A percentile compares a stretch with the other conserved stretches of the same genome.
Conservation (phyloP, 2,329 filamentous ascomycete species). For the Claviceps sorghi region DNA sequence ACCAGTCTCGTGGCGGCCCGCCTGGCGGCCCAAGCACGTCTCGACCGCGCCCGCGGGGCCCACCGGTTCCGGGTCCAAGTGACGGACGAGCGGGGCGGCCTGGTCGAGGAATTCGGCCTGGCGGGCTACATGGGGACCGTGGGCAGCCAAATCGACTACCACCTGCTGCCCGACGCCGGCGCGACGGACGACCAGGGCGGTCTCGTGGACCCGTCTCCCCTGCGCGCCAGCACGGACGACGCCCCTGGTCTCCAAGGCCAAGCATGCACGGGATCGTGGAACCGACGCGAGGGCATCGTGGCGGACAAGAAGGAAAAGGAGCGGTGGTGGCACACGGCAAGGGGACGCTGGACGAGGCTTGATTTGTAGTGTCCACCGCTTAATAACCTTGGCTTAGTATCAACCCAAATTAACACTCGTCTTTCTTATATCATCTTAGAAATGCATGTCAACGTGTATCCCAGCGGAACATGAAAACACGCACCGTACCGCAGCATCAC, state of each 20-base stretch:
- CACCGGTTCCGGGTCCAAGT: conserved; percentile 47
- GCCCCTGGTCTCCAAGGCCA: conserved; percentile 20
- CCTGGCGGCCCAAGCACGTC: conserved; percentile 48
- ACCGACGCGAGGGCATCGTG: conserved; percentile 20
- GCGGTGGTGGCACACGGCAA: conserved; percentile 19
- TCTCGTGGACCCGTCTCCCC: conserved; percentile 35
- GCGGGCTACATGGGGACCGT: conserved; percentile 48
- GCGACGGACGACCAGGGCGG: conserved; percentile 42
- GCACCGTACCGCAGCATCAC: too few species aligned
- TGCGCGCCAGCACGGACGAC: conserved; percentile 35
- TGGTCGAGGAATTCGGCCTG: conserved; percentile 39
- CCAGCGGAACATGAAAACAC: too few species aligned
- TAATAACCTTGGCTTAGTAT: too few species aligned
- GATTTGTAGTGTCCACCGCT: too few species aligned
- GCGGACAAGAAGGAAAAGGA: conserved; percentile 34
- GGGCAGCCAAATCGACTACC: conserved; percentile 45
- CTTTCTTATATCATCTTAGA: too few species aligned
- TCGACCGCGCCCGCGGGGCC: conserved; percentile 40
- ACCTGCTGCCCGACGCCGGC: conserved; percentile 41
- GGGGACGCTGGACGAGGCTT: not conserved
- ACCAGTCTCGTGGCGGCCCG: conserved; percentile 39
- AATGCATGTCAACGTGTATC: too few species aligned
- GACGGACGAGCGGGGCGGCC: conserved; percentile 33
- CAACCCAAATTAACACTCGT: too few species aligned
- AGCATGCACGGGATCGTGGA: conserved; percentile 34